phyloP scores from a whole-genome alignment of 1,284 basidiomycete genomes.

The Termitomyces sp. region DNA sequence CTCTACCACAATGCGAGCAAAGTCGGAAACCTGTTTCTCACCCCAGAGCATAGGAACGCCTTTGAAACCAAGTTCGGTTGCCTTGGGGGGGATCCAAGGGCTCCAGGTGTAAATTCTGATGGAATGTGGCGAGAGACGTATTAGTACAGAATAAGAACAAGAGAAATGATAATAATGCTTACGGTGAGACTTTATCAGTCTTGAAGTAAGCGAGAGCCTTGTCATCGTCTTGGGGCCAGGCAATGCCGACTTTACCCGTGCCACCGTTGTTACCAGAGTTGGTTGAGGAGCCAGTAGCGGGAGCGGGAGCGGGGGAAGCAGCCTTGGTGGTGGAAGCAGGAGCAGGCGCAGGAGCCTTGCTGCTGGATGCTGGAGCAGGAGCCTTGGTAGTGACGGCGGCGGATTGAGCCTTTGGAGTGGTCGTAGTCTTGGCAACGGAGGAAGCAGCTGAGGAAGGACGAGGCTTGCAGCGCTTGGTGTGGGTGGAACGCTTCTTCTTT shows the following conservation, averaged over 20 bases:
- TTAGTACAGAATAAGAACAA: not conserved
- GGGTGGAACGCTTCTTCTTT: constrained; percentile 43
- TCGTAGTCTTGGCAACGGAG: constrained; percentile 13
- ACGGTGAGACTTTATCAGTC: constrained; percentile 42
- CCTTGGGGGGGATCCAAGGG: constrained; percentile 34
- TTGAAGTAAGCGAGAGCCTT: constrained; percentile 43
- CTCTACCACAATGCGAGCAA: constrained; percentile 38
- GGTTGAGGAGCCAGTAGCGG: not conserved
- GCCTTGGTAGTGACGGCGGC: constrained; percentile 16
- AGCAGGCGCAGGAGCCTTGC: constrained; percentile 5
- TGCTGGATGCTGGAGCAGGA: constrained; percentile 17
- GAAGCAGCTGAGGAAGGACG: constrained; percentile 30
- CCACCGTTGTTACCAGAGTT: constrained; percentile 16
- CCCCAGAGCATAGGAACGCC: constrained; percentile 73
- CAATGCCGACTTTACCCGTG: constrained; percentile 51
- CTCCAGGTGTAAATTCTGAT: constrained; percentile 59
- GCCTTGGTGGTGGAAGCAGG: constrained; percentile 5
- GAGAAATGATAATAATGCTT: constrained; percentile 21
- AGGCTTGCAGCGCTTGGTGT: constrained; percentile 51
- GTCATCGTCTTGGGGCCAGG: constrained; percentile 57
- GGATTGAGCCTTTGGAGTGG: constrained; percentile 14
- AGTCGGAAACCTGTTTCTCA: constrained; percentile 38
- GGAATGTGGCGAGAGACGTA: not conserved
- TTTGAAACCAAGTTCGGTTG: constrained; percentile 40
- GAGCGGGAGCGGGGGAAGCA: constrained; percentile 4